Conservation (phyloP, 225 moss, liverwort and hornwort genomes). For the Thuidium tamariscinum region DNA sequence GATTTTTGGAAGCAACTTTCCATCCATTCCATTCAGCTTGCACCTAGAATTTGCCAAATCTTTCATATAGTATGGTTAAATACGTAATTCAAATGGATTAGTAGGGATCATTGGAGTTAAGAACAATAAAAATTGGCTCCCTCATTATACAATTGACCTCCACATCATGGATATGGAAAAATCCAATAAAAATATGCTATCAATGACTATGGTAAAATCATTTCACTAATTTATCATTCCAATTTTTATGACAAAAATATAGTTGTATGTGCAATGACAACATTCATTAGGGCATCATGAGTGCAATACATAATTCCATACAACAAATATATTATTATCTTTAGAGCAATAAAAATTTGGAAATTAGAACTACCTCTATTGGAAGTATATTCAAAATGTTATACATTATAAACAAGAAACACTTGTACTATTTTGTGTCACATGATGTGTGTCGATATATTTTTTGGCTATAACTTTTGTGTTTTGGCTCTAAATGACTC, state of each 20-base stretch:
- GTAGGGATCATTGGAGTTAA: background rate
- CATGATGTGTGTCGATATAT: too few species aligned
- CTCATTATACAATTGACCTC: fast-evolving
- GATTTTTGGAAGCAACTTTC: background rate
- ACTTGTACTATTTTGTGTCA: too few species aligned
- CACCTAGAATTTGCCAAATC: background rate
- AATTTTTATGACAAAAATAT: background rate
- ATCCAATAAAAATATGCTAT: background rate
- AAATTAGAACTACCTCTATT: background rate
- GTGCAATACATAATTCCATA: background rate
- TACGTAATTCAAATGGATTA: background rate
- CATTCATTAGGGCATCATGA: fast-evolving
- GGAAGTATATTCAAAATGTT: background rate
- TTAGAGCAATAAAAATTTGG: background rate
- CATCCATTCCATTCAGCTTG: fast-evolving
- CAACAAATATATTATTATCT: background rate
- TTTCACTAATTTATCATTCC: background rate
- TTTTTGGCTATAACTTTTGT: too few species aligned
- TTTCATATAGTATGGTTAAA: background rate
- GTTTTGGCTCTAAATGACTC: too few species aligned
- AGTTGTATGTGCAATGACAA: fast-evolving
- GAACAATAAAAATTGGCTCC: background rate
- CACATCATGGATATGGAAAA: fast-evolving
- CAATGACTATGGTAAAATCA: fast-evolving
- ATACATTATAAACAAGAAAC: background rate